phyloP scores from a whole-genome alignment of 805 yeast species.

The Lachancea kluyveri region DNA sequence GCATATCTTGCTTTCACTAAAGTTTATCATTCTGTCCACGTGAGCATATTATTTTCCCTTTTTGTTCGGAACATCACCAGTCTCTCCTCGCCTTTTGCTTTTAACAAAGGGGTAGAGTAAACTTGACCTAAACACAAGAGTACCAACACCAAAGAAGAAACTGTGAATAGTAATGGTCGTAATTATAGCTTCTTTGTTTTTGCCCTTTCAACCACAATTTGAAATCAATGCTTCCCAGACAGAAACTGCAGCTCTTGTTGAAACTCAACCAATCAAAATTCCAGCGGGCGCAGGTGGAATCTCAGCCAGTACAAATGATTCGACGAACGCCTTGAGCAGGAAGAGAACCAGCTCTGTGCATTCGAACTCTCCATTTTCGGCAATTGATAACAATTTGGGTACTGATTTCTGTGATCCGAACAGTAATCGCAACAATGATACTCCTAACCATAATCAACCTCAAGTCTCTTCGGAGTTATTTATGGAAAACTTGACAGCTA shows the following conservation, averaged over 20 bases:
- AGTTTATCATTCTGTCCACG: too few relatives aligned
- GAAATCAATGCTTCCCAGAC: conserved; percentile 27
- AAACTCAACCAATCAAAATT: conserved; percentile 18
- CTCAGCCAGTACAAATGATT: conserved; percentile 5
- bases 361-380: conserved; percentile 18
- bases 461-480: conserved; percentile 27
- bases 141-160: too few relatives aligned
- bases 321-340: conserved; percentile 9
- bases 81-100: too few relatives aligned
- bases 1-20: too few relatives aligned
- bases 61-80: too few relatives aligned
- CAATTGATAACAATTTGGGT: conserved; percentile 2
- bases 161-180: conserved; percentile 44
- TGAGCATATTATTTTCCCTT: too few relatives aligned
- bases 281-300: conserved; percentile 8
- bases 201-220: conserved; percentile 70
- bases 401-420: not conserved
- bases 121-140: too few relatives aligned
- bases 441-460: conserved; percentile 7
- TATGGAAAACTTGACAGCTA: conserved; percentile 33
- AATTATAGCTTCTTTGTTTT: conserved; percentile 64
- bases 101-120: too few relatives aligned
- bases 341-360: conserved; percentile 24
- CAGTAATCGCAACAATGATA: too few relatives aligned
- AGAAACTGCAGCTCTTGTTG: conserved; percentile 30